Percentiles rank a stretch among this genome's conserved stretches.
Evolutionary conservation across 768 basidiomycete species (phyloP).

Genomic region (Suillus weaverae): DNA sequence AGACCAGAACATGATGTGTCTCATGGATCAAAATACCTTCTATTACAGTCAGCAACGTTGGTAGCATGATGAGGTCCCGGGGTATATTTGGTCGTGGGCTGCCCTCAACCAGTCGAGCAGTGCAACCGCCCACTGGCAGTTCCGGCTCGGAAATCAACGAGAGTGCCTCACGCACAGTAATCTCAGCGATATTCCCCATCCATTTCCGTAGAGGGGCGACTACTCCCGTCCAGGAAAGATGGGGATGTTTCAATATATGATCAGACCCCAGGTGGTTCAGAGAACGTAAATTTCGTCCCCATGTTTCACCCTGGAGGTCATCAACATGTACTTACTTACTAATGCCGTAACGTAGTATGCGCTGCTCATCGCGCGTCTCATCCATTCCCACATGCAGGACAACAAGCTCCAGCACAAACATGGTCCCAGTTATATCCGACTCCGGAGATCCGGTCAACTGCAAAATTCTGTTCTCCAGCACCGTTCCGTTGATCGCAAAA

Average conservation of each 20-base stretch:
- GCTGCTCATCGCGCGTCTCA: background rate
- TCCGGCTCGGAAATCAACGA: background rate
- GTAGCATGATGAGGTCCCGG: background rate
- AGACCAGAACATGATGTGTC: background rate
- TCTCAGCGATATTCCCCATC: background rate
- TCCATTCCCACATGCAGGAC: background rate
- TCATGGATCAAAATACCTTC: background rate
- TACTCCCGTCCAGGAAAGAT: background rate
- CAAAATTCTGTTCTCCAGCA: background rate
- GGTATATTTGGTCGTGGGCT: background rate
- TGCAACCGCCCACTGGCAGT: background rate
- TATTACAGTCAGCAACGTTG: background rate
- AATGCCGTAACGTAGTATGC: background rate
- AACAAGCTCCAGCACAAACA: background rate
- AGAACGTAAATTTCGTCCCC: background rate
- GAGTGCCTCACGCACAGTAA: background rate
- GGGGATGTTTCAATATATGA: background rate
- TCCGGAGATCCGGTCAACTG: background rate
- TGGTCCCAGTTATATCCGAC: background rate
- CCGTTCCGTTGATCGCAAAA: conserved; percentile 2
- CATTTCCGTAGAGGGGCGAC: background rate
- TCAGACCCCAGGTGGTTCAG: background rate
- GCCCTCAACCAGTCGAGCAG: background rate
- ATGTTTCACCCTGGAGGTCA: background rate
- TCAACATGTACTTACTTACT: background rate